Conservation (phyloP, 2,329 filamentous ascomycete species). For the Exophiala calicioides region DNA sequence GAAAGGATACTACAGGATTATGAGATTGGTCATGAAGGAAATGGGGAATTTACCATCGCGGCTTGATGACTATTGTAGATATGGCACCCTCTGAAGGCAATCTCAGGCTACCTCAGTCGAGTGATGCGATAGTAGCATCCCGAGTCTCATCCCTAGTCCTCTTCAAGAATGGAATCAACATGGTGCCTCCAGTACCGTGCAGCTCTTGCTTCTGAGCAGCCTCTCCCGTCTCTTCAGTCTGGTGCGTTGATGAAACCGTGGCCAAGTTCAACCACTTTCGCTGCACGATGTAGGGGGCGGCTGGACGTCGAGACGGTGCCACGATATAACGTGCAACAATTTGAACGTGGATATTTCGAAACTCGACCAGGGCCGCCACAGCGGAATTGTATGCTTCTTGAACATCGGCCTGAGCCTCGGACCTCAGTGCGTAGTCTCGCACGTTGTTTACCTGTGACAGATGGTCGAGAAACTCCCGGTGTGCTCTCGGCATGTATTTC, state of each 20-base stretch:
- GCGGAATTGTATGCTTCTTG: slow-evolving; percentile 17
- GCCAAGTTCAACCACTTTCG: slow-evolving; percentile 44
- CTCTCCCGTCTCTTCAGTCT: slow-evolving; percentile 20
- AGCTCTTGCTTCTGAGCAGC: slow-evolving; percentile 41
- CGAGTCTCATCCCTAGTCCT: slow-evolving; percentile 53
- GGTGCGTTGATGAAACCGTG: slow-evolving; percentile 45
- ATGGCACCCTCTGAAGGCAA: too few relatives aligned
- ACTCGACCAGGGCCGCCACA: slow-evolving; percentile 39
- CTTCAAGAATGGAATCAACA: slow-evolving; percentile 55
- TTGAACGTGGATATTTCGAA: slow-evolving; percentile 55
- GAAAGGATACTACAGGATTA: too few relatives aligned
- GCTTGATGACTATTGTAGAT: too few relatives aligned
- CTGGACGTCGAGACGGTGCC: slow-evolving; percentile 39
- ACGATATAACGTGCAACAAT: slow-evolving; percentile 58
- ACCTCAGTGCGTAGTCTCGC: slow-evolving; percentile 45
- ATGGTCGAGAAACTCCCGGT: slow-evolving; percentile 52
- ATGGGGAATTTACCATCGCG: too few relatives aligned
- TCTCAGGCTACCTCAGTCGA: background rate
- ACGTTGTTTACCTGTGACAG: slow-evolving; percentile 50
- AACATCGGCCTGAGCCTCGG: slow-evolving; percentile 38
- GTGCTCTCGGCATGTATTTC: slow-evolving; percentile 56
- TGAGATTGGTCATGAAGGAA: too few relatives aligned
- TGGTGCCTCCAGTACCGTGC: slow-evolving; percentile 55
- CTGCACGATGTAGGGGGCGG: slow-evolving; percentile 21
- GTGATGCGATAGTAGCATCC: slow-evolving; percentile 2